phyloP scores from a whole-genome alignment of 495 filamentous ascomycete genomes.

The Aspergillus cavernicola region DNA sequence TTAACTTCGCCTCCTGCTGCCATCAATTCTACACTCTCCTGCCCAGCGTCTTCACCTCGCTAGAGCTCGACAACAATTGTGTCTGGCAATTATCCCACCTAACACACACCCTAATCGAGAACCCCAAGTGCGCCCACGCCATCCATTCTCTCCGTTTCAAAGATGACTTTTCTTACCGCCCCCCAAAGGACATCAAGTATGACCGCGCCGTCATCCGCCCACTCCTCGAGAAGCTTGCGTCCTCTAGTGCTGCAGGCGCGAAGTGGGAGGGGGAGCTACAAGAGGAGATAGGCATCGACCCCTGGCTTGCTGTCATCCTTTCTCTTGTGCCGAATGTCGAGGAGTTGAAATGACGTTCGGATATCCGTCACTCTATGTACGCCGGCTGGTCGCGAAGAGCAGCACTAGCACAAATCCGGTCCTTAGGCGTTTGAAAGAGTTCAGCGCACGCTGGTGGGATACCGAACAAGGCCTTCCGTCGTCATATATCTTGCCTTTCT shows the following conservation, averaged over 20 bases:
- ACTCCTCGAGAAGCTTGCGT: neutral
- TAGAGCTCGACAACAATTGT: neutral
- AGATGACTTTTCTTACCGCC: neutral
- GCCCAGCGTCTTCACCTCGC: neutral
- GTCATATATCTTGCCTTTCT: neutral
- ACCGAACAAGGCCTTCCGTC: neutral
- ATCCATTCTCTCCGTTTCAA: neutral
- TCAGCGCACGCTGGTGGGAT: neutral
- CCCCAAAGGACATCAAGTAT: neutral
- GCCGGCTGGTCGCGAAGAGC: too few species aligned
- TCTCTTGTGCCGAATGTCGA: neutral
- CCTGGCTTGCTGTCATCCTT: neutral
- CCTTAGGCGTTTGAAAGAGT: too few species aligned
- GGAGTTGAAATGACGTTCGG: neutral
- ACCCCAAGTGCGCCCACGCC: neutral
- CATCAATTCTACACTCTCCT: neutral
- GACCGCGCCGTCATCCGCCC: neutral
- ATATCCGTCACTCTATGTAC: neutral
- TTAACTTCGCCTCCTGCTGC: neutral
- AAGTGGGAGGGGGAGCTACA: neutral
- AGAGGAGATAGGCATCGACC: neutral
- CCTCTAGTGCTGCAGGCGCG: neutral
- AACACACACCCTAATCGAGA: neutral
- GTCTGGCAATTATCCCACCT: neutral
- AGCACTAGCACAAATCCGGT: too few species aligned